Conservation (phyloP, 2,329 filamentous ascomycete genomes). For the Orbilia blumenaviensis region DNA sequence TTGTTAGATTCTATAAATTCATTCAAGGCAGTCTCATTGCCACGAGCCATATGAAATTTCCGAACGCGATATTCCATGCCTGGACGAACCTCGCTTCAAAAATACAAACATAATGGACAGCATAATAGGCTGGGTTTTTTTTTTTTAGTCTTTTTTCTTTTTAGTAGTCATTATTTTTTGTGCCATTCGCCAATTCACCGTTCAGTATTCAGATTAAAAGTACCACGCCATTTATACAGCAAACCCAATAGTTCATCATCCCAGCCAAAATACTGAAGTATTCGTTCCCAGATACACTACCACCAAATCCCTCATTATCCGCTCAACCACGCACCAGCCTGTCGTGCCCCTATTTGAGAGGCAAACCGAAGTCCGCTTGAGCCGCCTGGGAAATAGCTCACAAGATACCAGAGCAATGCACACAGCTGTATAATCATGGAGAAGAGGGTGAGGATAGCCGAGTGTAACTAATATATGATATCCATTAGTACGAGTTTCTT, state of each 20-base stretch:
- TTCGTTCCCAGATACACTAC: background rate
- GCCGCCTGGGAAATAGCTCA: slow-evolving; percentile 98
- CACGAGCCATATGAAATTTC: background rate
- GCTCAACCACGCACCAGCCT: slow-evolving; percentile 87
- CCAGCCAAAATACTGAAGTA: background rate
- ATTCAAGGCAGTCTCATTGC: background rate
- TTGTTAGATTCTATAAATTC: background rate
- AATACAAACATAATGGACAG: background rate
- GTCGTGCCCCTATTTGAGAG: slow-evolving; percentile 82
- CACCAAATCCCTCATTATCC: slow-evolving; percentile 65
- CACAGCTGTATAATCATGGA: slow-evolving; percentile 84
- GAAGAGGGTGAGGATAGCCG: slow-evolving; percentile 82
- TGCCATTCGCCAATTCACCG: slow-evolving; percentile 8
- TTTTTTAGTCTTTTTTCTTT: no score
- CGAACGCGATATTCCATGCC: background rate
- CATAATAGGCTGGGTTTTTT: no score
- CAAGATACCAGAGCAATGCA: slow-evolving; percentile 87
- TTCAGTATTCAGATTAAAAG: background rate
- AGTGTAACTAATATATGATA: slow-evolving; percentile 73
- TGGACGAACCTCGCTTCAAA: background rate
- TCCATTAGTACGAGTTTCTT: slow-evolving; percentile 7
- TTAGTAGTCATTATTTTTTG: no score
- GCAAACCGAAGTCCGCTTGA: slow-evolving; percentile 85
- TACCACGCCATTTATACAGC: slow-evolving; percentile 10
- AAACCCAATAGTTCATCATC: background rate